Base-by-base conservation (phyloP, 2,329 filamentous ascomycete species). In the Xylaria sp. region DNA sequence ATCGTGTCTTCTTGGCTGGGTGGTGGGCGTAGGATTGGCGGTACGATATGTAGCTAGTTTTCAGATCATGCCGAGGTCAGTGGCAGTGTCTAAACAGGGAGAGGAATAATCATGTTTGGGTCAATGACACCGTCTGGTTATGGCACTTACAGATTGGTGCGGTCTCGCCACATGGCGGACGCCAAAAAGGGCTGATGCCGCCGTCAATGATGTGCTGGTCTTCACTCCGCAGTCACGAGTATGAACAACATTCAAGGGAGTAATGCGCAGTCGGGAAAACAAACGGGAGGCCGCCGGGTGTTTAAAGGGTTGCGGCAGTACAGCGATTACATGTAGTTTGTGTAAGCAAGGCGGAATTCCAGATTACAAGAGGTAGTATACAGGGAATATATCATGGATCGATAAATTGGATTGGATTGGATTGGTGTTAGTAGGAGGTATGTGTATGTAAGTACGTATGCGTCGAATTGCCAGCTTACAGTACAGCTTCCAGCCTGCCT, bases 11-110 rank as follows among this genome's bases (percentile, higher is more conserved):
- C 83, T 97, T 94, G 69, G 90, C 88, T 62, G 96, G 96, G 80
- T 98, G 94, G 81, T 98, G 96, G 76, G 94, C 90, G 82, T 98
- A 98, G 77, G 95, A 98, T 84, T 99, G 96, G 78, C 96, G 94
- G 86, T 98, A 99, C 81, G 96, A 98, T 80, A 99, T 96, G 81
- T 97, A 99, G 80, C 95, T 97, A 78, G 50, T 74, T 80, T 73
- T 75, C 69, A 67, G 50, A 51, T 42, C n/a, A 56, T n/a, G 42
- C 48, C 34, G 48, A 4, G 45, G 47, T 24, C 8, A 21, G 47
- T 24, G 27, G 4, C 12, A 5, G 36, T n/a, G 55, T 71, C 57
- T 75, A 72, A 39, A 42, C 30, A 42, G 39, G 36, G 54, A 30
- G 53, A 34, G 39, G 9, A 2, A 6, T 19, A 45, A 55, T 9